Base-by-base conservation (phyloP, 2,329 filamentous ascomycete genomes). In the Grosmannia huntii region DNA sequence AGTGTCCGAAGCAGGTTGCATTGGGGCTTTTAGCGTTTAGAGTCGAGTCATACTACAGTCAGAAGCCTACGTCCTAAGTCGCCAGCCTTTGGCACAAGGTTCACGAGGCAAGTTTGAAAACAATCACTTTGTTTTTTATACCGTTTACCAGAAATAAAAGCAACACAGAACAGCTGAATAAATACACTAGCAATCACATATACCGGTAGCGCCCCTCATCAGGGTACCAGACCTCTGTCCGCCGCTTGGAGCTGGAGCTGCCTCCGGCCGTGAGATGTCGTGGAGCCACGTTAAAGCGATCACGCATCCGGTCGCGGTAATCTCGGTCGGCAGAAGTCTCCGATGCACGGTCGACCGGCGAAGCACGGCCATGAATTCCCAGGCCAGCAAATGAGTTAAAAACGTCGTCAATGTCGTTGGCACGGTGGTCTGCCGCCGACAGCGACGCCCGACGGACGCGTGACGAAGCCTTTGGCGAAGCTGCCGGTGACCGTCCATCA, bases 141-240 rank as follows among this genome's bases (percentile, higher is more conserved):
- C 38, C 23, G n/a, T 52, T 33, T 3, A n/a, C 27, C 7, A 36
- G n/a, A 14, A 31, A 33, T 33, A 49, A 36, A 19, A 19, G 16
- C 28, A 50, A 50, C 9, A 50, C 4, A 25, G 1, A 16, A 38
- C 7, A 50, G 7, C 2, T 10, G 31, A 33, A 33, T 33, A 2
- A 55, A 44, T 38, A 41, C 31, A 3, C 6, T 23, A 12, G 50
- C 5, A 52, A 53, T 12, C 21, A 64, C 57, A 61, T 52, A 31
- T 57, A 63, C 56, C 61, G 61, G 55, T 61, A 63, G 7, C 53
- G 54, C 25, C 61, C 59, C 46, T 60, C 59, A 1, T 62, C 62
- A 4, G 62, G 62, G 56, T 65, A 65, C 56, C 56, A 67, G 21
- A 67, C 62, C 63, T 65, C 65, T 28, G 64, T 63, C 27, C 64